These are phyloP conservation scores for Thuja plicata DNA, from an alignment of 83 land plant genomes.

Conservation along the genomic window DNA sequence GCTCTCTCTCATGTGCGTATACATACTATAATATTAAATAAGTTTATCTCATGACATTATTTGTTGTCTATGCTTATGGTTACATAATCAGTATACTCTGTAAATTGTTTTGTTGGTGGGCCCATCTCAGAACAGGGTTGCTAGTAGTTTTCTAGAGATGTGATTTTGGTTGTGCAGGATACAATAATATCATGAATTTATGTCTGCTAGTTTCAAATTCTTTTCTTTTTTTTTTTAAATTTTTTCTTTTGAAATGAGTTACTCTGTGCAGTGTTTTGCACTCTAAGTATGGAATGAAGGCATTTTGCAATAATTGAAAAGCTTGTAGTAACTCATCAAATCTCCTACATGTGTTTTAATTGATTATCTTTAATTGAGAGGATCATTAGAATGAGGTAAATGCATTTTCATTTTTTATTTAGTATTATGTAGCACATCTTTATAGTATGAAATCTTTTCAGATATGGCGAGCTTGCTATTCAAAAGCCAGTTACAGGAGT, in stretches of 20 bases:
- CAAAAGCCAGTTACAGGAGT: constrained; percentile 82
- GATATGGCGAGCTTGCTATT: constrained; percentile 64
- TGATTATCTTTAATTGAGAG: background rate
- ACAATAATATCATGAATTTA: background rate
- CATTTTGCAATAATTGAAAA: background rate
- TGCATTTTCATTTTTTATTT: background rate
- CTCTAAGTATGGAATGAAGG: background rate
- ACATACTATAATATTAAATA: background rate
- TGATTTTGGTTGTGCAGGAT: background rate
- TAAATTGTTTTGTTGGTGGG: background rate
- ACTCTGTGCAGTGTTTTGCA: background rate
- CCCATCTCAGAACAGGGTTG: background rate
- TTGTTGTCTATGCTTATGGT: background rate
- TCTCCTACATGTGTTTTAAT: background rate
- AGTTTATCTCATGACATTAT: background rate
- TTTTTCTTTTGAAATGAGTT: background rate
- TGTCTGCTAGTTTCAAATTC: background rate
- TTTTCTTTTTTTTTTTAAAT: background rate
- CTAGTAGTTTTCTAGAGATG: background rate
- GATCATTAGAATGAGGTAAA: background rate
- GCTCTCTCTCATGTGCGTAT: background rate
- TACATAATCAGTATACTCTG: background rate
- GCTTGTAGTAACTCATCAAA: background rate
- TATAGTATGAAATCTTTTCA: constrained; percentile 6
- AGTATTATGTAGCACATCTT: background rate